Conservation (phyloP, 805 yeast genomes). For the Saccharomyces cerevisiae region DNA sequence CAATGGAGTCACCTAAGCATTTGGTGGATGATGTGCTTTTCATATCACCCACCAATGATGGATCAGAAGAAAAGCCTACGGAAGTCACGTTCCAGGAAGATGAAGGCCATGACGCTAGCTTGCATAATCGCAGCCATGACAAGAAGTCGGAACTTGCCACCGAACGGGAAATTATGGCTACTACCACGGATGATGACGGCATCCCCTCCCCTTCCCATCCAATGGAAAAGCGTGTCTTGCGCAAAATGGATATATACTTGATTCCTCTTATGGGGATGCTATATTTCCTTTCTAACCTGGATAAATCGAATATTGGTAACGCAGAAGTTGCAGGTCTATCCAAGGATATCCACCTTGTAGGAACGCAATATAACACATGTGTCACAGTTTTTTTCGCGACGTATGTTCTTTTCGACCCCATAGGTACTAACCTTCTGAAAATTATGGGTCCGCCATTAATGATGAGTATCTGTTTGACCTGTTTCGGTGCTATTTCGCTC, state of each 20-base stretch:
- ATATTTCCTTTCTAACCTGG: slow-evolving; percentile 42
- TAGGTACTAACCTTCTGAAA: slow-evolving; percentile 34
- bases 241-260: slow-evolving; percentile 36
- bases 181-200: slow-evolving; percentile 23
- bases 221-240: slow-evolving; percentile 30
- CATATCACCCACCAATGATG: neutral
- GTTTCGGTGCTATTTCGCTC: slow-evolving; percentile 36
- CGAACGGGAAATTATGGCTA: slow-evolving; percentile 16
- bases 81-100: neutral
- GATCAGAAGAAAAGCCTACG: neutral
- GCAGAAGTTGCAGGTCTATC: slow-evolving; percentile 48
- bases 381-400: slow-evolving; percentile 42
- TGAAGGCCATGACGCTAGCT: neutral
- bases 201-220: slow-evolving; percentile 24
- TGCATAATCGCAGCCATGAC: neutral
- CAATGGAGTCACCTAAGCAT: neutral
- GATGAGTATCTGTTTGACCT: slow-evolving; percentile 27
- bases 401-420: slow-evolving; percentile 33
- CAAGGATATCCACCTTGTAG: slow-evolving; percentile 33
- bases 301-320: slow-evolving; percentile 52
- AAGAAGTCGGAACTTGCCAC: slow-evolving; percentile 1
- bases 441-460: slow-evolving; percentile 33
- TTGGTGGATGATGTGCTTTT: neutral
- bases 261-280: slow-evolving; percentile 37
- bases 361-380: slow-evolving; percentile 36